These are phyloP conservation scores for Alternaria brassicicola DNA, from an alignment of 2,329 filamentous ascomycete species.

Conservation along the genomic window DNA sequence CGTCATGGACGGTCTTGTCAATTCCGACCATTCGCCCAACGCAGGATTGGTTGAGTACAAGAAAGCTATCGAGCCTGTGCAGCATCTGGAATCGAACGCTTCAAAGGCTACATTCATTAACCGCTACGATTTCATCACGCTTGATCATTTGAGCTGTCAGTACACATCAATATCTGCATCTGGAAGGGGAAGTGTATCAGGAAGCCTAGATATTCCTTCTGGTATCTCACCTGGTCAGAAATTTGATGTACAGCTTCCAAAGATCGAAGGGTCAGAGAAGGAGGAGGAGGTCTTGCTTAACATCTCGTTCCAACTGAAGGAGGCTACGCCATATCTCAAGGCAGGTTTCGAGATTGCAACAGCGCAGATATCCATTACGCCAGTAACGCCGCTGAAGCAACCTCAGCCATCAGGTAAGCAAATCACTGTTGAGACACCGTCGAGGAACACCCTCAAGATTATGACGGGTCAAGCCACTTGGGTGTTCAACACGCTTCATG, in stretches of 20 bases:
- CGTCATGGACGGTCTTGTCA: constrained; percentile 53
- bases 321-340: constrained; percentile 38
- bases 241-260: constrained; percentile 34
- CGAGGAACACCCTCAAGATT: constrained; percentile 31
- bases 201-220: constrained; percentile 32
- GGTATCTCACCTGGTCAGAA: constrained; percentile 34
- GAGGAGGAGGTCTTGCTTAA: constrained; percentile 30
- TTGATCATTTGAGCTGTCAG: constrained; percentile 44
- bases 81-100: constrained; percentile 31
- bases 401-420: constrained; percentile 51
- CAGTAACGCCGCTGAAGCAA: constrained; percentile 15
- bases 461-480: constrained; percentile 49
- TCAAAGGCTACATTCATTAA: constrained; percentile 41
- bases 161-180: constrained; percentile 21
- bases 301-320: constrained; percentile 44
- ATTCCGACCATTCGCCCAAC: constrained; percentile 51
- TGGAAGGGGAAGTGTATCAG: constrained; percentile 8
- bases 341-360: constrained; percentile 48
- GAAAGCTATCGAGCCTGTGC: constrained; percentile 53
- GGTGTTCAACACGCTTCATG: constrained; percentile 59
- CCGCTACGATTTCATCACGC: constrained; percentile 45
- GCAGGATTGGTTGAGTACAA: constrained; percentile 53
- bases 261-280: constrained; percentile 14
- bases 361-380: constrained; percentile 37
- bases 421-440: constrained; percentile 37